Conservation (phyloP, 495 filamentous ascomycete genomes). For the Neurospora cerealis region DNA sequence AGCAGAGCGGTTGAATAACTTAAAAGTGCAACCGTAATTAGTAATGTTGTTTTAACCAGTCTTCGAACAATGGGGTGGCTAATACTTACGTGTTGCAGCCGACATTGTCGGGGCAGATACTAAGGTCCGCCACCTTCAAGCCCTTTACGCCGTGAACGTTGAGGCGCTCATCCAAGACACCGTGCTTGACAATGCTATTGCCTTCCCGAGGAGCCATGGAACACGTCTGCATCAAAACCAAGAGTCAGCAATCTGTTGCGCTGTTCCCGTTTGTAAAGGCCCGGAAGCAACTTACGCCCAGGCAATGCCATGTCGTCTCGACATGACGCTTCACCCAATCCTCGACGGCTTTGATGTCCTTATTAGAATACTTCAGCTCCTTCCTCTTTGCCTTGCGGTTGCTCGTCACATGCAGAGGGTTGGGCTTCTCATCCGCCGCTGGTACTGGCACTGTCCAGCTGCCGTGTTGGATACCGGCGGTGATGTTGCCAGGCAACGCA, state of each 20-base stretch:
- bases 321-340: slow-evolving; percentile 72
- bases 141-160: slow-evolving; percentile 75
- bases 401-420: slow-evolving; percentile 37
- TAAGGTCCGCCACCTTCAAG: slow-evolving; percentile 73
- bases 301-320: slow-evolving; percentile 70
- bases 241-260: slow-evolving; percentile 14
- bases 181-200: slow-evolving; percentile 71
- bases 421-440: slow-evolving; percentile 32
- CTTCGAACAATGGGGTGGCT: not conserved
- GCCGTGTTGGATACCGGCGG: slow-evolving; percentile 54
- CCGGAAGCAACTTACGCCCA: slow-evolving; percentile 30
- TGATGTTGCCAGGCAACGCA: slow-evolving; percentile 61
- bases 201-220: slow-evolving; percentile 73
- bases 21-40: not conserved
- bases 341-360: slow-evolving; percentile 61
- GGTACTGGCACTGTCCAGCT: slow-evolving; percentile 37
- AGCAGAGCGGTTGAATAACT: slow-evolving; percentile 61
- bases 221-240: slow-evolving; percentile 44
- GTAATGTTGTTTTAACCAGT: not conserved
- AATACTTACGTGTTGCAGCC: slow-evolving; percentile 60
- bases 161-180: slow-evolving; percentile 68
- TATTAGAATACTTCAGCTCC: slow-evolving; percentile 54
- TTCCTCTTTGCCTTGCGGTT: slow-evolving; percentile 46
- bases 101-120: slow-evolving; percentile 75
- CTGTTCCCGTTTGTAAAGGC: not conserved